Evolutionary conservation across 345 rosid genomes (phyloP).

Genomic region (Rhodamnia argentea): DNA sequence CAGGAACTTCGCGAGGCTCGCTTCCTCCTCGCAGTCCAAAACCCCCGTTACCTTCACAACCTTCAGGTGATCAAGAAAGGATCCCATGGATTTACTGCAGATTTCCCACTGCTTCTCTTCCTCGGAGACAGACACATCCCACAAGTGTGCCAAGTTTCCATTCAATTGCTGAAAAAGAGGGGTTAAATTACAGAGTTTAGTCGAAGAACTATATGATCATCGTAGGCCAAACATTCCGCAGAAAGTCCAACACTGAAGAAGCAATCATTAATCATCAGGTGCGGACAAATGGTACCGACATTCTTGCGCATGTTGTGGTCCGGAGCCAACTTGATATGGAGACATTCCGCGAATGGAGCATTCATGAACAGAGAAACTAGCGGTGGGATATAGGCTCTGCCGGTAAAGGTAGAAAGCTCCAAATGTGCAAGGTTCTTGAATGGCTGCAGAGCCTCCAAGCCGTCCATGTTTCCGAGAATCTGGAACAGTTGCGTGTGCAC

Average conservation of each 20-base stretch:
- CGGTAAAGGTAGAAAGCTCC: constrained; percentile 48
- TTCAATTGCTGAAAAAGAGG: constrained; percentile 7
- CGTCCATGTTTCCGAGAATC: constrained; percentile 43
- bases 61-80: constrained; percentile 51
- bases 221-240: neutral
- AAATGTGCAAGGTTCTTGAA: constrained; percentile 42
- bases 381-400: constrained; percentile 35
- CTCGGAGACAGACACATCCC: constrained; percentile 46
- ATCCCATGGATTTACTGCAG: constrained; percentile 23
- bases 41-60: constrained; percentile 69
- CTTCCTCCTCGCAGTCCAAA: constrained; percentile 62
- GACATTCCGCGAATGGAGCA: constrained; percentile 45
- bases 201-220: neutral
- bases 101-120: constrained; percentile 75
- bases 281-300: neutral
- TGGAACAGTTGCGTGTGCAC: constrained; percentile 11
- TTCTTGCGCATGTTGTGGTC: neutral
- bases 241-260: neutral
- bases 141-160: constrained; percentile 15
- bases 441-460: constrained; percentile 18
- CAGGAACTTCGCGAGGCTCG: constrained; percentile 60
- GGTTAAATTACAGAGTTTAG: neutral
- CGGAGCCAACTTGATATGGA: constrained; percentile 24
- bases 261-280: neutral
- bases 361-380: constrained; percentile 51